These are phyloP conservation scores for Herpotrichia juniperi DNA, from an alignment of 2,329 filamentous ascomycete species.

Conservation along the genomic window DNA sequence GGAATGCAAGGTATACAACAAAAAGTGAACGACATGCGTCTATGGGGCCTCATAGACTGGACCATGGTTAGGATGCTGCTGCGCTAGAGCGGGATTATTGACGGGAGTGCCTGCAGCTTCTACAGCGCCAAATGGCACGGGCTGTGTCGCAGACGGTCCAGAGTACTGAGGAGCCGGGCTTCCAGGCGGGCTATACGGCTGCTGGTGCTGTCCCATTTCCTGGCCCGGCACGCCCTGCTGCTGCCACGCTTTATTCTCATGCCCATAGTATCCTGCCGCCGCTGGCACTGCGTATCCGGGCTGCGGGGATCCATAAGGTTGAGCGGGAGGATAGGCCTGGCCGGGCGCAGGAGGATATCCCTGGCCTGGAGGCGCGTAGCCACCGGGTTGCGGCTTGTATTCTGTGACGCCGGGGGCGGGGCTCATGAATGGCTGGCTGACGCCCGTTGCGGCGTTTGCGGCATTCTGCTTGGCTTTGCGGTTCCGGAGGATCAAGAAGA, in stretches of 20 bases:
- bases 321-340: too few species aligned
- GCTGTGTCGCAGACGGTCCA: conserved; percentile 1
- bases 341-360: not conserved
- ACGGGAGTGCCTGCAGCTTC: conserved; percentile 10
- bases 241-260: conserved; percentile 3
- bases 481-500: conserved; percentile 28
- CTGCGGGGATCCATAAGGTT: too few species aligned
- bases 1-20: too few species aligned
- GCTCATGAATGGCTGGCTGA: not conserved
- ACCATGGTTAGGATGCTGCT: not conserved
- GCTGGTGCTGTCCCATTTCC: not conserved
- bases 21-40: too few species aligned
- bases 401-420: conserved; percentile 17
- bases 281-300: too few species aligned
- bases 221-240: conserved; percentile 8
- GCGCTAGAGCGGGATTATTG: not conserved
- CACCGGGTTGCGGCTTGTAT: conserved; percentile 19
- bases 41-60: conserved; percentile 8
- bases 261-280: conserved; percentile 4
- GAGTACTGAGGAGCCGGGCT: conserved; percentile 9
- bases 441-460: conserved; percentile 3
- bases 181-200: conserved; percentile 5
- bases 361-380: not conserved
- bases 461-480: conserved; percentile 16
- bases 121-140: conserved; percentile 6